phyloP scores from a whole-genome alignment of 139 green algal species.

The Asterochloris sp. region DNA sequence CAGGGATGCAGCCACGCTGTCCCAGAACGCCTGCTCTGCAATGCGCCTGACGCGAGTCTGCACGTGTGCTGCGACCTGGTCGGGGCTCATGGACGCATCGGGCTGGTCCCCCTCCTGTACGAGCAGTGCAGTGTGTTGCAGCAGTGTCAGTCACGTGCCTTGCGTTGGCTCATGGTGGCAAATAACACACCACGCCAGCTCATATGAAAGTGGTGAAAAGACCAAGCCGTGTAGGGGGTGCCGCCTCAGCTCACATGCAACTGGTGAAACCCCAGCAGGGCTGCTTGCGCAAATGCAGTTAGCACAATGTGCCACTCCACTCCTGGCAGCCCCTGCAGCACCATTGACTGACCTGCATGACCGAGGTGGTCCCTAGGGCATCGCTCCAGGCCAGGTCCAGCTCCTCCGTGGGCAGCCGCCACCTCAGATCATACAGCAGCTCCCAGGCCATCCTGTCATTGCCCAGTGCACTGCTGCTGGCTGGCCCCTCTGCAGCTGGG shows the following conservation, averaged over 20 bases:
- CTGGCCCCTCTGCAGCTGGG: background rate
- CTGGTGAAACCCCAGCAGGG: too few relatives aligned
- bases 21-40: slow-evolving; percentile 77
- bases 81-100: slow-evolving; percentile 7
- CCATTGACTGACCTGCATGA: slow-evolving; percentile 11
- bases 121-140: background rate
- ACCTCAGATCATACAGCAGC: slow-evolving; percentile 63
- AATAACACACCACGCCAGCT: too few relatives aligned
- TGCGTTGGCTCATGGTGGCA: too few relatives aligned
- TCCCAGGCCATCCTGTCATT: slow-evolving; percentile 67
- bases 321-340: too few relatives aligned
- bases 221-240: too few relatives aligned
- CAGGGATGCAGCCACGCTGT: slow-evolving; percentile 32
- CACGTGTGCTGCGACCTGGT: slow-evolving; percentile 27
- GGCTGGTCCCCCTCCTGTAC: background rate
- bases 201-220: too few relatives aligned
- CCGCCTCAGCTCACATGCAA: too few relatives aligned
- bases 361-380: slow-evolving; percentile 24
- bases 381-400: slow-evolving; percentile 52
- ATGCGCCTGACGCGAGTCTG: slow-evolving; percentile 43
- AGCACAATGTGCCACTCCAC: too few relatives aligned
- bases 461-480: background rate
- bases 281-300: too few relatives aligned
- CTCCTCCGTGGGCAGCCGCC: slow-evolving; percentile 48
- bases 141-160: background rate